Evolutionary conservation across 2,329 filamentous ascomycete genomes (phyloP).

Genomic region (Berkeleyomyces rouxiae): DNA sequence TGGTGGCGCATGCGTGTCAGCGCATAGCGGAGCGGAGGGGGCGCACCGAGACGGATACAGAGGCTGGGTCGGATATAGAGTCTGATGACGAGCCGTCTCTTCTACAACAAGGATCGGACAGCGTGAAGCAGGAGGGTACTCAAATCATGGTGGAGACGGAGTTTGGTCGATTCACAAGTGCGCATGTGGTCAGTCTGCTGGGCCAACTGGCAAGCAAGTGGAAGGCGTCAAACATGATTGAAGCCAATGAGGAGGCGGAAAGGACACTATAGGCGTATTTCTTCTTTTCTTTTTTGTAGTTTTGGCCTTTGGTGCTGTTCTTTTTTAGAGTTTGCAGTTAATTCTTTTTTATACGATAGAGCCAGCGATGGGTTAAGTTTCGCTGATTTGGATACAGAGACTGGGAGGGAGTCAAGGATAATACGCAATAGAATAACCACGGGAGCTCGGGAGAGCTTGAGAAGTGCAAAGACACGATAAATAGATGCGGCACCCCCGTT

Average conservation of each 20-base stretch:
- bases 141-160: slow-evolving; percentile 1
- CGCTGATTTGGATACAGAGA: neutral
- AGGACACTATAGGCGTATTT: neutral
- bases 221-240: neutral
- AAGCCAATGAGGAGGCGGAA: neutral
- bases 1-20: slow-evolving; percentile 1
- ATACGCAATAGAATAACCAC: neutral
- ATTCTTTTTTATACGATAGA: neutral
- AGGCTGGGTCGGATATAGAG: neutral
- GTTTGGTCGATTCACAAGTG: neutral
- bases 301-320: neutral
- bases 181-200: neutral
- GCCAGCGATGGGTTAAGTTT: neutral
- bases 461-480: no score
- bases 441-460: no score
- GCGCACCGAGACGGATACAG: neutral
- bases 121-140: neutral
- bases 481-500: no score
- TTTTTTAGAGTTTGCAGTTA: neutral
- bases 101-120: neutral
- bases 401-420: neutral
- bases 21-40: neutral
- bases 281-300: neutral
- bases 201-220: neutral
- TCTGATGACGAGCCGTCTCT: neutral